Percentiles rank a stretch among this genome's conserved stretches.
These are phyloP conservation scores for Podaxis pistillaris DNA, from an alignment of 768 basidiomycete species.

Conservation along the genomic window DNA sequence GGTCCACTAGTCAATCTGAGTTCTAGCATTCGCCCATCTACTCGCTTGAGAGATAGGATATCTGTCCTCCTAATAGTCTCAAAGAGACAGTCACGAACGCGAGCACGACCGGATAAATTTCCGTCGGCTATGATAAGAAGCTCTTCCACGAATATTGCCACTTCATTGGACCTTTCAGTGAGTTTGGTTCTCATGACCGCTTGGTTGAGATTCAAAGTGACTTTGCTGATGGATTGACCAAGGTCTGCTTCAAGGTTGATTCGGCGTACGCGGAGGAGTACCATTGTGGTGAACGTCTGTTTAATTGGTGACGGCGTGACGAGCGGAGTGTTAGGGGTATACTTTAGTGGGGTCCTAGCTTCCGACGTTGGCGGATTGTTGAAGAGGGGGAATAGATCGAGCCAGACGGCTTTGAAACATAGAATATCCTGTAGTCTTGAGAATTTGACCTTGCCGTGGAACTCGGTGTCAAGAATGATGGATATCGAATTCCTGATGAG, in stretches of 20 bases:
- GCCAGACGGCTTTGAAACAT: conserved; percentile 94
- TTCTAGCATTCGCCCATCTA: conserved; percentile 59
- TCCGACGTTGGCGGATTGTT: conserved; percentile 35
- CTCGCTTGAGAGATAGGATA: conserved; percentile 27
- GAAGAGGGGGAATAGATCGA: conserved; percentile 82
- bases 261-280: conserved; percentile 70
- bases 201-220: conserved; percentile 63
- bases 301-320: conserved; percentile 19
- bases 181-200: conserved; percentile 66
- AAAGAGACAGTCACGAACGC: conserved; percentile 71
- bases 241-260: conserved; percentile 79
- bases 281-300: conserved; percentile 54
- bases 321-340: conserved; percentile 20
- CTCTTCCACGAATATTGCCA: conserved; percentile 63
- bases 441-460: conserved; percentile 76
- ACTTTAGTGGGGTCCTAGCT: conserved; percentile 19
- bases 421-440: conserved; percentile 89
- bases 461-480: conserved; percentile 79
- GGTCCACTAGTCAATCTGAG: conserved; percentile 74
- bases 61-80: conserved; percentile 62
- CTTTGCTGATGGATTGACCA: conserved; percentile 78
- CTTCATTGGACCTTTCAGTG: conserved; percentile 56
- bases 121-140: conserved; percentile 70
- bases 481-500: conserved; percentile 57
- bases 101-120: conserved; percentile 67